phyloP scores from a whole-genome alignment of 1,139 yeast genomes.

The Geotrichum phurueaensis region DNA sequence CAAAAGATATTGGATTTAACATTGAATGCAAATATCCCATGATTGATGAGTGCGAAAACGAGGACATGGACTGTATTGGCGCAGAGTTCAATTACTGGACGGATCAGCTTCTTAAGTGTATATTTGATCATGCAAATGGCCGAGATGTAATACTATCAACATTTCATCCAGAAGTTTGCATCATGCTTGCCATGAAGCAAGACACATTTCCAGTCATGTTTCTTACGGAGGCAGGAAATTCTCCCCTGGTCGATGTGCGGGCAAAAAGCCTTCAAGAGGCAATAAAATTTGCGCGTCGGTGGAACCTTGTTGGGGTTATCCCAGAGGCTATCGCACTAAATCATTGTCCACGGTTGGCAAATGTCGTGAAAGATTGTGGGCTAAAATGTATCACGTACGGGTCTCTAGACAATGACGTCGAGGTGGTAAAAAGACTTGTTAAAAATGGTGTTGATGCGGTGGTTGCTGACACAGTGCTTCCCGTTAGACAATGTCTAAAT shows the following conservation, averaged over 20 bases:
- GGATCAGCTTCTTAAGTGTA: constrained; percentile 60
- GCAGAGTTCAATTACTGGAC: constrained; percentile 83
- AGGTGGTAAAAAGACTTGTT: constrained; percentile 78
- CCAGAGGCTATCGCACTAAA: constrained; percentile 82
- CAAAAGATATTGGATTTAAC: constrained; percentile 82
- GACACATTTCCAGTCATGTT: constrained; percentile 77
- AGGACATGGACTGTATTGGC: constrained; percentile 80
- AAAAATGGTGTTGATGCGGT: constrained; percentile 96
- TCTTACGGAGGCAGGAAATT: constrained; percentile 82
- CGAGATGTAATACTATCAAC: constrained; percentile 87
- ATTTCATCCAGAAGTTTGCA: constrained; percentile 90
- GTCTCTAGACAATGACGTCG: constrained; percentile 75
- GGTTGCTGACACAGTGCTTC: constrained; percentile 89
- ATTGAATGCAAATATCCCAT: constrained; percentile 94
- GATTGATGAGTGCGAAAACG: constrained; percentile 86
- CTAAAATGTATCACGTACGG: constrained; percentile 94
- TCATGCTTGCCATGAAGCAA: constrained; percentile 80
- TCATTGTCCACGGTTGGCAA: constrained; percentile 80
- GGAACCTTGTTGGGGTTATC: constrained; percentile 91
- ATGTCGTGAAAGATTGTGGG: constrained; percentile 83
- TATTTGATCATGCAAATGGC: constrained; percentile 71
- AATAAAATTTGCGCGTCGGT: constrained; percentile 79
- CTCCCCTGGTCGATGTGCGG: constrained; percentile 78
- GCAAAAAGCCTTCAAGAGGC: constrained; percentile 88
- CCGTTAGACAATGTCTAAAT: constrained; percentile 75